Conservation (phyloP, 441 rosid species). For the Bocquillonia castaneifolia region DNA sequence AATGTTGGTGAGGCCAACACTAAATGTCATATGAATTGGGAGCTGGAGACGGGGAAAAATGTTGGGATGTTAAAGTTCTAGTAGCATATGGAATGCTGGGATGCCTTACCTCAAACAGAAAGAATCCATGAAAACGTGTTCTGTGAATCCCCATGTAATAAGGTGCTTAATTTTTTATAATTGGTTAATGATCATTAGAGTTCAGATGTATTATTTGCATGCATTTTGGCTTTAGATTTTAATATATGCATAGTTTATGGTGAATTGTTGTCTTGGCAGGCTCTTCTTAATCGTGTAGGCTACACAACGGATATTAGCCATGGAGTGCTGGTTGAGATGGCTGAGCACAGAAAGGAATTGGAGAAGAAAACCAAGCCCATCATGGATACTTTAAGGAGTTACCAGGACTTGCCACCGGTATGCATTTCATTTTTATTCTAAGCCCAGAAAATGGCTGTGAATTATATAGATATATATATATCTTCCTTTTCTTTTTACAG, state of each 20-base stretch:
- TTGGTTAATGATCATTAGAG: not conserved
- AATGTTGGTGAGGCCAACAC: not conserved
- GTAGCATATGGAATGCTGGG: not conserved
- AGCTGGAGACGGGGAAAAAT: not conserved
- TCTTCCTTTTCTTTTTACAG: slow-evolving; percentile 22
- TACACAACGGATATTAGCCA: slow-evolving; percentile 85
- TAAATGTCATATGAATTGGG: not conserved
- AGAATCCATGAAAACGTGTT: not conserved
- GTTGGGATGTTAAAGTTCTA: not conserved
- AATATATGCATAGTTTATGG: not conserved
- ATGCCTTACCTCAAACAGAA: not conserved
- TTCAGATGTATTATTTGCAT: not conserved
- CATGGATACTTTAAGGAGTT: slow-evolving; percentile 79
- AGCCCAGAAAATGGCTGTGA: not conserved
- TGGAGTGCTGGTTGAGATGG: slow-evolving; percentile 79
- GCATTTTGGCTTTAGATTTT: not conserved
- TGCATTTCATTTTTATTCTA: too few relatives aligned
- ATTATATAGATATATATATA: not conserved
- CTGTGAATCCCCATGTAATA: not conserved
- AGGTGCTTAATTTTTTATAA: not conserved
- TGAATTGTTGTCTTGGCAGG: slow-evolving; percentile 35
- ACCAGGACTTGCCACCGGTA: slow-evolving; percentile 97
- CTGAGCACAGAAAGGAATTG: slow-evolving; percentile 75
- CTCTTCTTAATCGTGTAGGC: slow-evolving; percentile 79
- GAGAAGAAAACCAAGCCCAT: slow-evolving; percentile 92